Evolutionary conservation across 495 filamentous ascomycete genomes (phyloP).

Genomic region (Aspergillus leporis): DNA sequence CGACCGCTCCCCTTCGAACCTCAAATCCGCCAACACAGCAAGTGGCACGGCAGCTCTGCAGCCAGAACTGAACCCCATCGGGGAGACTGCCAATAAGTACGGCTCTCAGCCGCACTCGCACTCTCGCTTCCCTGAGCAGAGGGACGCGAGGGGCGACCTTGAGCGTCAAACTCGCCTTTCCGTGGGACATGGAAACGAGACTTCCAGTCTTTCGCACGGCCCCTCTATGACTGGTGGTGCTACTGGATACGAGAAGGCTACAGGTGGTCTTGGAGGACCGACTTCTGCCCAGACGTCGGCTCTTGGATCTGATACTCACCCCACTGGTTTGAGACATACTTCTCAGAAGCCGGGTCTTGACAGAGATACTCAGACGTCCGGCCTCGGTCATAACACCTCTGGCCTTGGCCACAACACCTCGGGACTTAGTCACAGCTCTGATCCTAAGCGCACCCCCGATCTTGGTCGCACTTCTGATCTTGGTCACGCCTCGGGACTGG

Average conservation of each 20-base stretch:
- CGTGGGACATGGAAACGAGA: neutral
- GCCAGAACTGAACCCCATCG: neutral
- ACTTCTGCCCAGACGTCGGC: neutral
- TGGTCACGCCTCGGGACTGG: no score
- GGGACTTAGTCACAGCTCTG: no score
- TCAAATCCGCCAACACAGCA: neutral
- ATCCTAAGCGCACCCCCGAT: no score
- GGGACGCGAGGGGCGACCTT: neutral
- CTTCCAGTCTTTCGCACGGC: neutral
- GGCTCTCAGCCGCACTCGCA: neutral
- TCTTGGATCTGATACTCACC: neutral
- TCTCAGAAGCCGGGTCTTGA: neutral
- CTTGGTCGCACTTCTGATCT: no score
- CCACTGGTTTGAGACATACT: neutral
- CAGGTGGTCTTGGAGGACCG: neutral
- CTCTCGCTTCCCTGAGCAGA: neutral
- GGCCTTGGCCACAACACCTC: no score
- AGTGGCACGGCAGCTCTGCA: conserved; percentile 9
- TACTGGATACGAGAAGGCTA: neutral
- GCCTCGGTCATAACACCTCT: no score
- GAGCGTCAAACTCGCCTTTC: neutral
- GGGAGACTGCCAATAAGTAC: neutral
- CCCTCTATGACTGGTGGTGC: neutral
- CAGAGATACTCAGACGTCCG: neutral
- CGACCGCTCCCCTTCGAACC: conserved; percentile 6